Conservation (phyloP, 352 stramenopile species). For the Globisporangium apiculatum region DNA sequence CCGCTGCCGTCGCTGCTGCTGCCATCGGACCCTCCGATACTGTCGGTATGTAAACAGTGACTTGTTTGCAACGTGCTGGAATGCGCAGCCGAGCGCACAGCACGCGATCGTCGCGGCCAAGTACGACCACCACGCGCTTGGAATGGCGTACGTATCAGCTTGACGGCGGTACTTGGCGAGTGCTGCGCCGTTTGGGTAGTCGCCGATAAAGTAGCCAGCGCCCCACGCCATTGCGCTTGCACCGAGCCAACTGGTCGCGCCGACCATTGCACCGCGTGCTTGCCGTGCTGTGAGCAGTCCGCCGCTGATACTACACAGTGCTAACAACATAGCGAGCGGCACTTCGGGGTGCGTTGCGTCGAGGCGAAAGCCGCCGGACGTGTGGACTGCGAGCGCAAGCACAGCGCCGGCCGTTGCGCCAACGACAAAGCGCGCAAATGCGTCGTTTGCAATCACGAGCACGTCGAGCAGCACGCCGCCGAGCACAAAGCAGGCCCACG, state of each 20-base stretch:
- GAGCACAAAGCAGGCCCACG: slow-evolving; percentile 36
- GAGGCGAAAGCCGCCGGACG: slow-evolving; percentile 23
- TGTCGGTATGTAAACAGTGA: not conserved
- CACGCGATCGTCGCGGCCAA: slow-evolving; percentile 16
- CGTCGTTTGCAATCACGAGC: slow-evolving; percentile 16
- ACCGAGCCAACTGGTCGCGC: slow-evolving; percentile 24
- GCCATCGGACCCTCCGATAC: not conserved
- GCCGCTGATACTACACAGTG: not conserved
- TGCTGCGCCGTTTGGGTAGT: slow-evolving; percentile 20
- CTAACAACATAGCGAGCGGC: not conserved
- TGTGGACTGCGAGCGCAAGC: slow-evolving; percentile 23
- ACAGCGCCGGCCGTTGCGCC: slow-evolving; percentile 26
- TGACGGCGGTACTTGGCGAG: not conserved
- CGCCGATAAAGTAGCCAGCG: slow-evolving; percentile 24
- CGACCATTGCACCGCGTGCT: slow-evolving; percentile 10
- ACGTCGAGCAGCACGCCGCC: slow-evolving; percentile 21
- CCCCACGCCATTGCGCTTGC: slow-evolving; percentile 19
- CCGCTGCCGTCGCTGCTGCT: not conserved
- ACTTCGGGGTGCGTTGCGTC: slow-evolving; percentile 10
- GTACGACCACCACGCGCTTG: slow-evolving; percentile 24
- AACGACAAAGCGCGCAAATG: slow-evolving; percentile 18
- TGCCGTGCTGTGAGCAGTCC: slow-evolving; percentile 4
- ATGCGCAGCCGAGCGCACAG: slow-evolving; percentile 16
- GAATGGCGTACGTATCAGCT: slow-evolving; percentile 12
- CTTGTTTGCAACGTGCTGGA: slow-evolving; percentile 12